These are phyloP conservation scores for Podospora conica DNA, from an alignment of 495 filamentous ascomycete species.

Conservation along the genomic window DNA sequence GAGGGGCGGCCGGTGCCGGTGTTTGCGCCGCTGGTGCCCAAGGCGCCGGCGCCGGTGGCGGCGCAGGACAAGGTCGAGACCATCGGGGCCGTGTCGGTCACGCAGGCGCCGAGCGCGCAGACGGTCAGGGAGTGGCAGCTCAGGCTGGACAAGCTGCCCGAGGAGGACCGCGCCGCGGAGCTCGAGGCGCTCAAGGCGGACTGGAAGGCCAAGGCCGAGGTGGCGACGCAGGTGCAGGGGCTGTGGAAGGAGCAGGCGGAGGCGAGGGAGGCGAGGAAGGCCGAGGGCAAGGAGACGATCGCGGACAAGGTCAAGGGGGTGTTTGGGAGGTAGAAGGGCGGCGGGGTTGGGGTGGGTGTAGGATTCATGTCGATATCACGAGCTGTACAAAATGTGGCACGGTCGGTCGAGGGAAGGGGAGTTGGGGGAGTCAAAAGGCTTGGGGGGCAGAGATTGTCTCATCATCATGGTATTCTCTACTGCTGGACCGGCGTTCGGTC, in stretches of 20 bases:
- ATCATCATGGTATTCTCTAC: slow-evolving; percentile 1
- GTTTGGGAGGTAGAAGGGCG: slow-evolving; percentile 1
- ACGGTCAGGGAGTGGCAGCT: slow-evolving; percentile 43
- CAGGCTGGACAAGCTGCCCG: slow-evolving; percentile 52
- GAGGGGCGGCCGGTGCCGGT: slow-evolving; percentile 49
- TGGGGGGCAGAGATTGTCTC: neutral
- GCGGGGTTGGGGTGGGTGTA: slow-evolving; percentile 2
- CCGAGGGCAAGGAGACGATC: slow-evolving; percentile 50
- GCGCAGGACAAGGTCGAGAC: slow-evolving; percentile 4
- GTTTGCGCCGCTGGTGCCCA: slow-evolving; percentile 42
- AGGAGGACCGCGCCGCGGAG: slow-evolving; percentile 59
- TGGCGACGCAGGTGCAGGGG: slow-evolving; percentile 46
- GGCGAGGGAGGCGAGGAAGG: slow-evolving; percentile 51
- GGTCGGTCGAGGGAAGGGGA: neutral
- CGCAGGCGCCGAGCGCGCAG: slow-evolving; percentile 28
- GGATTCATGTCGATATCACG: slow-evolving; percentile 4
- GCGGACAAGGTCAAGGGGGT: slow-evolving; percentile 38
- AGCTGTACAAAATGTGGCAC: slow-evolving; percentile 4
- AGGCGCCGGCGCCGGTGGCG: slow-evolving; percentile 2
- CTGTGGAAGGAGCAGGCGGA: slow-evolving; percentile 54
- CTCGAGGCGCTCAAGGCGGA: slow-evolving; percentile 58
- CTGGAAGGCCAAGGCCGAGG: slow-evolving; percentile 48
- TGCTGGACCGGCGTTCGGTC: neutral
- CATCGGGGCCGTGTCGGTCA: neutral
- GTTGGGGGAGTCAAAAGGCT: neutral